These are phyloP conservation scores for Trichoderma sp. DNA, from an alignment of 2,329 filamentous ascomycete genomes.

Conservation along the genomic window DNA sequence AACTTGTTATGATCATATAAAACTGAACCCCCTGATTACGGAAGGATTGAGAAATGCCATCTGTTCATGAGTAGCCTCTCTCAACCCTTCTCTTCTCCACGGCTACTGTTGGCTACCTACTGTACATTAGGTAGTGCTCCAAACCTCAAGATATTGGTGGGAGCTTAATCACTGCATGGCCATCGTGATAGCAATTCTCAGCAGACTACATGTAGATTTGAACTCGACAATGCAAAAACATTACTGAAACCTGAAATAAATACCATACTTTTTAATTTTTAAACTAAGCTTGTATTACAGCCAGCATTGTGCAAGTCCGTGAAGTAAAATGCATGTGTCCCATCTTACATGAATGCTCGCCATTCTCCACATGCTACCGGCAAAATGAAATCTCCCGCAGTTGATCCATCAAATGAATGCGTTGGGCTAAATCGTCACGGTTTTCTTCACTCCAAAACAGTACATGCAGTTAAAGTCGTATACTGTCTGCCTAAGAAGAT, in stretches of 20 bases:
- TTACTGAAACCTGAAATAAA: background rate
- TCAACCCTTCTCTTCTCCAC: background rate
- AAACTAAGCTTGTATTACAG: background rate
- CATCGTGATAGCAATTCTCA: background rate
- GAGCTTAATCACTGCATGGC: background rate
- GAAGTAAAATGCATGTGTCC: background rate
- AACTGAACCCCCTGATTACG: background rate
- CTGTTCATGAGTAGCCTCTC: too few species aligned
- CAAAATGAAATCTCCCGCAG: background rate
- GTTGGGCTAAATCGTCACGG: background rate
- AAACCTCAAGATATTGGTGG: background rate
- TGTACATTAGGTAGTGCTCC: too few species aligned
- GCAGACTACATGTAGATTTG: accelerated
- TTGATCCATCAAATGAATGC: background rate
- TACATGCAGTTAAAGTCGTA: background rate
- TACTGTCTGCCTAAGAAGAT: background rate
- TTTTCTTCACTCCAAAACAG: background rate
- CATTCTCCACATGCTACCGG: conserved; percentile 1
- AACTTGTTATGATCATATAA: background rate
- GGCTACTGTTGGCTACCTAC: background rate
- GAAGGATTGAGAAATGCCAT: background rate
- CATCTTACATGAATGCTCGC: background rate
- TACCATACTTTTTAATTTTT: background rate
- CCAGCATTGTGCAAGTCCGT: too few species aligned
- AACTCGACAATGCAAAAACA: background rate